Base-by-base conservation (phyloP, 352 stramenopile species). In the Globisporangium radiosum region DNA sequence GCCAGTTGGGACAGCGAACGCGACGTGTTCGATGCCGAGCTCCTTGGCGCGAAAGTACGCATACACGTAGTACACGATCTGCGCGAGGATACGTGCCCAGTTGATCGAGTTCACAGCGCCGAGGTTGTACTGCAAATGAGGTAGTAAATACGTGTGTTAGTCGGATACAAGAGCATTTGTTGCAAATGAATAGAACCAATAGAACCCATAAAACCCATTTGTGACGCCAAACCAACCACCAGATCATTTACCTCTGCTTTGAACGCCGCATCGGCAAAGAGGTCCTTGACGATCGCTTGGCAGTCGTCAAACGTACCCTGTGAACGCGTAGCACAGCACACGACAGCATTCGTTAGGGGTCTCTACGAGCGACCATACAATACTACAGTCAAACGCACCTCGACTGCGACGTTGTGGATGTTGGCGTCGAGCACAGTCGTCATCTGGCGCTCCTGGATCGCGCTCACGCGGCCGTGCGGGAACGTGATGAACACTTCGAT, bases 101-200 rank as follows among this genome's bases (percentile, higher is more conserved):
- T 99, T 99, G 74, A 99, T 99, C 25, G 92, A 98, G 81, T 99
- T 99, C 43, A 99, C 96, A 11, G 97, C 97, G n/a, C 95, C 97
- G 8, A 99, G 73, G 57, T 97, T 91, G 64, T 91, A 89, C 64
- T 85, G 50, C 11, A 5, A 56, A 33, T 33, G 25, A 33, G 25
- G 13, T 42, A 42, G 49, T n/a, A 2, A 39, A n/a, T 13, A 43
- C 2, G 33, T 33, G 25, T 33, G 25, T 33, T 33, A 33, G 25
- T 33, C 25, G 25, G 25, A 33, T 33, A 33, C 25, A 33, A 33
- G 1, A 3, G 25, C 25, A 33, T 33, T 33, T 33, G 25, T 3
- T 33, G 25, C 25, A 33, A 33, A 33, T 33, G 25, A 3, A 33
- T 33, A 38, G 1, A 13, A 25, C 4, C 17, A 50, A 17, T 50